A percentile compares a stretch with the other conserved stretches of the same genome.
These are phyloP conservation scores for Vitis hybrid DNA, from an alignment of 177 flowering plant species.

Conservation along the genomic window DNA sequence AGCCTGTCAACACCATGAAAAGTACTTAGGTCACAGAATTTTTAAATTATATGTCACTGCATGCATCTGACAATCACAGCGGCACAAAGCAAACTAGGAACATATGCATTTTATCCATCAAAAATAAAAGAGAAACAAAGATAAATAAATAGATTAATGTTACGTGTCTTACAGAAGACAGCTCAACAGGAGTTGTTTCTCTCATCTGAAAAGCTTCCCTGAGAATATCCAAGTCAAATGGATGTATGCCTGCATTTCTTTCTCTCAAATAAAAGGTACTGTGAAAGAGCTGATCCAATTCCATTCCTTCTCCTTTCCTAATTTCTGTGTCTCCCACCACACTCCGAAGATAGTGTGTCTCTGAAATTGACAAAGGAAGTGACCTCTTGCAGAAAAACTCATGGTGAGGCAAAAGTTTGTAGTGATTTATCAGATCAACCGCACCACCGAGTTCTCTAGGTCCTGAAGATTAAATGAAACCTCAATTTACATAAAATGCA, in stretches of 20 bases:
- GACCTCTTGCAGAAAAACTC: constrained; percentile 81
- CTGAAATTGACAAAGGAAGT: constrained; percentile 63
- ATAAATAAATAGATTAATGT: background rate
- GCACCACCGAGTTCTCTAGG: constrained; percentile 83
- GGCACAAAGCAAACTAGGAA: background rate
- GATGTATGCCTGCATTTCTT: constrained; percentile 40
- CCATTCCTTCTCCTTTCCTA: constrained; percentile 85
- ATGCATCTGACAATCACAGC: background rate
- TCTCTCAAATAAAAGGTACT: constrained; percentile 38
- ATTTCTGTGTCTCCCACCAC: constrained; percentile 81
- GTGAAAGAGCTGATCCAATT: constrained; percentile 69
- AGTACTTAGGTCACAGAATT: background rate
- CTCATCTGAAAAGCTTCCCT: constrained; percentile 68
- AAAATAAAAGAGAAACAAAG: background rate
- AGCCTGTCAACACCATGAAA: constrained; percentile 21
- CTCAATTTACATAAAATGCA: no score
- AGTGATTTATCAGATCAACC: constrained; percentile 73
- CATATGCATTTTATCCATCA: background rate
- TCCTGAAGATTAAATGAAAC: constrained; percentile 37
- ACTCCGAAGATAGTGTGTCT: constrained; percentile 73
- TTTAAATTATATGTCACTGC: background rate
- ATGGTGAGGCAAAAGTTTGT: constrained; percentile 68
- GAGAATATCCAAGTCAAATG: constrained; percentile 64
- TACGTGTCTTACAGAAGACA: constrained; percentile 53
- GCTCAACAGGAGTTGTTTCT: constrained; percentile 52